Evolutionary conservation across 2,329 filamentous ascomycete genomes (phyloP).

Genomic region (Aspergillus novofumigatus): DNA sequence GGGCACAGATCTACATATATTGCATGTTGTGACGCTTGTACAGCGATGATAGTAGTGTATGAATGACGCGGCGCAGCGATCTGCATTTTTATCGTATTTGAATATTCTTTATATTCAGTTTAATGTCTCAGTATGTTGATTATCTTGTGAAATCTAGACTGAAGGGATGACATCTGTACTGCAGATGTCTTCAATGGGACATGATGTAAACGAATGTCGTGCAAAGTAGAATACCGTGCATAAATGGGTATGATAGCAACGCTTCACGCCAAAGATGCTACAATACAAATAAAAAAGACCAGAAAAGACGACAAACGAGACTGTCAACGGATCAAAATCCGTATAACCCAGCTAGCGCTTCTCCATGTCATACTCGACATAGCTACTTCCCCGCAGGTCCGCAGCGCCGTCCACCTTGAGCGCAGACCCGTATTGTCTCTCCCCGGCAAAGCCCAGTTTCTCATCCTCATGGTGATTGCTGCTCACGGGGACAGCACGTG

Average conservation of each 20-base stretch:
- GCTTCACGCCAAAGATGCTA: slow-evolving; percentile 1
- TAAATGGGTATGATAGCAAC: not conserved
- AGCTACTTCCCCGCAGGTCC: slow-evolving; percentile 30
- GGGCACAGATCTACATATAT: not conserved
- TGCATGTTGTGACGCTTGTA: not conserved
- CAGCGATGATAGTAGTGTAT: not conserved
- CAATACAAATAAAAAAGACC: not conserved
- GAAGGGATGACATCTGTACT: not conserved
- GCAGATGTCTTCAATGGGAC: not conserved
- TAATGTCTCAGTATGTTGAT: not conserved
- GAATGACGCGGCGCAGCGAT: not conserved
- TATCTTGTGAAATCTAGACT: not conserved
- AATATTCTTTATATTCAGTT: not conserved
- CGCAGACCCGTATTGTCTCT: slow-evolving; percentile 30
- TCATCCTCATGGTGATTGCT: slow-evolving; percentile 31
- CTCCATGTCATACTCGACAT: slow-evolving; percentile 35
- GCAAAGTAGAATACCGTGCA: not conserved
- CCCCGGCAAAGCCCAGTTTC: slow-evolving; percentile 42
- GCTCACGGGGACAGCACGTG: not conserved
- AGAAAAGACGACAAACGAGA: slow-evolving; percentile 1
- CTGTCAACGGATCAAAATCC: not conserved
- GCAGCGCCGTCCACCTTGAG: slow-evolving; percentile 24
- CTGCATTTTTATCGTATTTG: not conserved
- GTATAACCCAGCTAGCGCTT: slow-evolving; percentile 20
- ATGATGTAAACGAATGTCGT: not conserved